phyloP scores from a whole-genome alignment of 2,329 filamentous ascomycete species.

The Sordariomycetes sp. region DNA sequence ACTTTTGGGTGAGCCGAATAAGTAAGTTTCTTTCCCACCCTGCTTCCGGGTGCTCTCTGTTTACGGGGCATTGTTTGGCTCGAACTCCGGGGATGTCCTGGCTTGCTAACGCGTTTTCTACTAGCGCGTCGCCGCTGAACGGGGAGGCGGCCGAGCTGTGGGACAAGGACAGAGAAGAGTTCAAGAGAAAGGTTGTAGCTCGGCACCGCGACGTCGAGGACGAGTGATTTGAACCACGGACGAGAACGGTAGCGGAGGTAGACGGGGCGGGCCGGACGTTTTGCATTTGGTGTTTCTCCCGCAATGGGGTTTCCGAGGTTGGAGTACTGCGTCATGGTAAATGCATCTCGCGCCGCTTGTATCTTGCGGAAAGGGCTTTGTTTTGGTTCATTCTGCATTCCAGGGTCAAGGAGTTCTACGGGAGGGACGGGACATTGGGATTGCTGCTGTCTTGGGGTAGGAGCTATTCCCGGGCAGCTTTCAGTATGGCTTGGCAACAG shows the following conservation, averaged over 20 bases:
- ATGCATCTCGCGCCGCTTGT: neutral
- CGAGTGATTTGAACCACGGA: slow-evolving; percentile 25
- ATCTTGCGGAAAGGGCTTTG: neutral
- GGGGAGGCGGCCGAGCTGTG: slow-evolving; percentile 93
- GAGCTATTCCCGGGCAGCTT: neutral
- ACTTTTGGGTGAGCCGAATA: slow-evolving; percentile 92
- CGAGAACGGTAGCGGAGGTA: neutral
- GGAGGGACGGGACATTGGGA: neutral
- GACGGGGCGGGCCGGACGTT: neutral
- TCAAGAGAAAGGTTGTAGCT: slow-evolving; percentile 61
- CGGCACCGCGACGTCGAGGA: slow-evolving; percentile 53
- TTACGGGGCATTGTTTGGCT: neutral
- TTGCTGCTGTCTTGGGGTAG: neutral
- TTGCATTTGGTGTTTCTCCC: neutral
- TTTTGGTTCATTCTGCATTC: neutral
- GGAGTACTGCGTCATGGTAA: neutral
- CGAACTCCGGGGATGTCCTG: neutral
- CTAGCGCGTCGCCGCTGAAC: slow-evolving; percentile 82
- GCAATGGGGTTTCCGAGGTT: neutral
- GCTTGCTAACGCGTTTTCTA: neutral
- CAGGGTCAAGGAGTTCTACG: neutral
- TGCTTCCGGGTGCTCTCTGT: neutral
- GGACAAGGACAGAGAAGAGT: slow-evolving; percentile 79
- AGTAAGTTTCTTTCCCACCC: slow-evolving; percentile 44
- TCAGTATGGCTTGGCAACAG: neutral